phyloP scores from a whole-genome alignment of 331 rosid genomes.

The Quercus phellos region DNA sequence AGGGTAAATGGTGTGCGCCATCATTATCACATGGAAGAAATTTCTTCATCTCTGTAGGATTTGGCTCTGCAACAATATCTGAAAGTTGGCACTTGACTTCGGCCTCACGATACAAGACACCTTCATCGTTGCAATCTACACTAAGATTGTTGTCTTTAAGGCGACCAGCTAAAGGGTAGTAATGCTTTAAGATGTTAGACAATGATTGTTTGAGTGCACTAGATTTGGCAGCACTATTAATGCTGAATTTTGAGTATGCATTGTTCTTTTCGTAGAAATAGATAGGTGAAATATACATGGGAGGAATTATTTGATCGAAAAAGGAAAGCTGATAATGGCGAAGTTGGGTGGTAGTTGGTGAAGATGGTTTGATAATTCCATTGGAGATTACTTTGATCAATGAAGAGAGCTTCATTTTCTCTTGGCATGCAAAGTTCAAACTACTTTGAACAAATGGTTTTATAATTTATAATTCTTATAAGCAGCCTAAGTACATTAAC shows the following conservation, averaged over 20 bases:
- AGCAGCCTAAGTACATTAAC: too few relatives aligned
- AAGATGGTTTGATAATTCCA: not conserved
- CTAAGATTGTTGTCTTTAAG: not conserved
- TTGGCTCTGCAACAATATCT: not conserved
- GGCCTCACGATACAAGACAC: slow-evolving; percentile 8
- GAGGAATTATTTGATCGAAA: slow-evolving; percentile 30
- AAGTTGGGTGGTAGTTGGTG: too few relatives aligned
- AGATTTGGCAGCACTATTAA: too few relatives aligned
- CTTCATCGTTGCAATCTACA: not conserved
- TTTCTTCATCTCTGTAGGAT: not conserved
- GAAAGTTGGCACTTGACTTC: not conserved
- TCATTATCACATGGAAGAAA: not conserved
- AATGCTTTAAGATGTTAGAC: slow-evolving; percentile 19
- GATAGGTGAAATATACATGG: slow-evolving; percentile 29
- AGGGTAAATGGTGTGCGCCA: not conserved
- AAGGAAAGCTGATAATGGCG: slow-evolving; percentile 4
- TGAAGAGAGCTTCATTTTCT: slow-evolving; percentile 5
- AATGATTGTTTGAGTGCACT: slow-evolving; percentile 16
- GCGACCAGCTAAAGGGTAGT: slow-evolving; percentile 16
- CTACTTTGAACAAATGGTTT: too few relatives aligned
- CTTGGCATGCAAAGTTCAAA: too few relatives aligned
- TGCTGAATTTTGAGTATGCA: too few relatives aligned
- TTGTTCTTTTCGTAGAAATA: slow-evolving; percentile 14
- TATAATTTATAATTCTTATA: too few relatives aligned
- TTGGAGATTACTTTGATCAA: slow-evolving; percentile 14